These are phyloP conservation scores for Russula earlei DNA, from an alignment of 768 basidiomycete genomes.

Conservation along the genomic window DNA sequence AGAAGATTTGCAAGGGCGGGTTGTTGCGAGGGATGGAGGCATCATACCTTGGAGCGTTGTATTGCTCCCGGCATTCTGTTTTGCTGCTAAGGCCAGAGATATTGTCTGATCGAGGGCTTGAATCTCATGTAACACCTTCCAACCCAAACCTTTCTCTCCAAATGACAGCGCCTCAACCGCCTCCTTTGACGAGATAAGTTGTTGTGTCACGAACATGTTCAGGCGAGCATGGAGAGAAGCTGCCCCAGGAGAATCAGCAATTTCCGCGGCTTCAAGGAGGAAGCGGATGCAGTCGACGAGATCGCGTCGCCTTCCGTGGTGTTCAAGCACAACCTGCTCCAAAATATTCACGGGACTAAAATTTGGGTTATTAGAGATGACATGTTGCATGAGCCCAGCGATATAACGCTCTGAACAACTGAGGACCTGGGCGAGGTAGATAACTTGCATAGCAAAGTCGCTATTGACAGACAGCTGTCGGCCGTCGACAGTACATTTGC, in stretches of 20 bases:
- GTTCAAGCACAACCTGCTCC: conserved; percentile 57
- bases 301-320: conserved; percentile 59
- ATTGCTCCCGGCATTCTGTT: conserved; percentile 52
- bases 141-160: conserved; percentile 38
- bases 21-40: background rate
- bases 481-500: conserved; percentile 55
- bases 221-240: conserved; percentile 43
- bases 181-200: conserved; percentile 38
- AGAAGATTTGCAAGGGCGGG: background rate
- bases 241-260: conserved; percentile 36
- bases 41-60: conserved; percentile 53
- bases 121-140: conserved; percentile 53
- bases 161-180: conserved; percentile 20
- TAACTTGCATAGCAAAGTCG: conserved; percentile 67
- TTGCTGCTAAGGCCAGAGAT: conserved; percentile 43
- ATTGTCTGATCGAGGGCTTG: conserved; percentile 49
- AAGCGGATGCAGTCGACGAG: conserved; percentile 62
- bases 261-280: conserved; percentile 56
- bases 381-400: conserved; percentile 56
- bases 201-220: conserved; percentile 42
- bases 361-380: conserved; percentile 59
- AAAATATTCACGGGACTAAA: conserved; percentile 45
- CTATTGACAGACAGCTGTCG: conserved; percentile 63
- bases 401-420: conserved; percentile 74
- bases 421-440: conserved; percentile 75